Conservation (phyloP, 1,284 basidiomycete species). For the Wolfiporia cocos region DNA sequence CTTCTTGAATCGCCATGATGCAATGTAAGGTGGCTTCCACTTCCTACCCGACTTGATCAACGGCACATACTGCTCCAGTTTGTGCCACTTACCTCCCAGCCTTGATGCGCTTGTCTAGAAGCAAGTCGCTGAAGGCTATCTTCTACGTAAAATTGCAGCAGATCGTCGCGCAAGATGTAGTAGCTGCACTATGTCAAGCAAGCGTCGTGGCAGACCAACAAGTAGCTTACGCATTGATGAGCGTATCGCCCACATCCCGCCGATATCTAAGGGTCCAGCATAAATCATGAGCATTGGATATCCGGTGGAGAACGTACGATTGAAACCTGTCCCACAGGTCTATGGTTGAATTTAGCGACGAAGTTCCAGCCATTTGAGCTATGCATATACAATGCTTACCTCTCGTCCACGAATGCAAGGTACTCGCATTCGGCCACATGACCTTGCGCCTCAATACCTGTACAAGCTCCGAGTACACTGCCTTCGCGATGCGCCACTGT, state of each 20-base stretch:
- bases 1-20: slow-evolving; percentile 81
- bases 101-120: slow-evolving; percentile 27
- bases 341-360: slow-evolving; percentile 21
- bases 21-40: slow-evolving; percentile 83
- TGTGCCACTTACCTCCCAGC: slow-evolving; percentile 62
- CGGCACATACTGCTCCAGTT: neutral
- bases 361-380: neutral
- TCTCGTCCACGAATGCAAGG: slow-evolving; percentile 55
- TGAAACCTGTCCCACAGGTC: slow-evolving; percentile 74
- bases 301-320: slow-evolving; percentile 41
- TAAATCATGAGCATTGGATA: neutral
- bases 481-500: slow-evolving; percentile 57
- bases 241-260: slow-evolving; percentile 83
- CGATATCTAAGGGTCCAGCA: slow-evolving; percentile 51
- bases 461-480: slow-evolving; percentile 76
- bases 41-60: slow-evolving; percentile 40
- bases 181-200: slow-evolving; percentile 43
- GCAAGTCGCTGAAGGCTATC: slow-evolving; percentile 52
- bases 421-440: slow-evolving; percentile 51
- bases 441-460: slow-evolving; percentile 67
- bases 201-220: neutral
- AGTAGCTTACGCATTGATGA: slow-evolving; percentile 76
- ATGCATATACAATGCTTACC: slow-evolving; percentile 35
- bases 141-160: slow-evolving; percentile 65
- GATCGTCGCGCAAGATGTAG: slow-evolving; percentile 79